Evolutionary conservation across 208 protist genomes (phyloP), one percentile per base, ranked within the genome.

Genomic region (Vickermania spadyakhi): DNA sequence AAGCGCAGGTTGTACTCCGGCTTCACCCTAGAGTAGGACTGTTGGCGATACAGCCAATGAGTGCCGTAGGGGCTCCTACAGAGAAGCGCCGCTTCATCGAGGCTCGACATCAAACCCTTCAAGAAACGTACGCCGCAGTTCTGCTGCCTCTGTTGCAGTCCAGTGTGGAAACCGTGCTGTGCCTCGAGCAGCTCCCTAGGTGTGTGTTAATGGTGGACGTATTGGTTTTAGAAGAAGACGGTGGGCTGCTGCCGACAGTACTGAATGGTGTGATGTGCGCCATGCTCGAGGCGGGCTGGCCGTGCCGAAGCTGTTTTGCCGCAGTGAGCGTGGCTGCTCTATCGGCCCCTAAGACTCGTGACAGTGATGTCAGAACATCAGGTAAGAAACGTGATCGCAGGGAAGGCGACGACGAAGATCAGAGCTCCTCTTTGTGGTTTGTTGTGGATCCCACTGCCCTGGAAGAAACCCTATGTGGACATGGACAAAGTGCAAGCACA

Each of bases 261-360:
- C 50, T 91, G 31, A 95, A 96, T 63, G 86, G 76, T n/a, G 54
- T 84, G 18, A 89, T 93, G 84, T 73, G 73, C 45, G 86, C 88
- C 31, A 56, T 94, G n/a, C 65, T 95, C 7, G 86, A 95, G 25
- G 85, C 82, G 31, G 88, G 88, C 7, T 56, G 93, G 36, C 77
- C 87, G 51, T 89, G 89, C 57, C 81, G 79, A 27, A 92, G 79
- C 4, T 90, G 82, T n/a, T 66, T 90, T 49, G 86, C 86, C 0
- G 89, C 89, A 0, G 78, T 91, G 2, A 72, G 58, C 26, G 58
- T 93, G 3, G 66, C 72, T 1, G 71, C 62, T 31, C 25, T 77
- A 14, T 22, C 41, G 7, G 7, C 11, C 26, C 36, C 36, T 18
- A n/a, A 7, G 18, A 7, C 7, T 7, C 11, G 11, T n/a, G 11